phyloP scores from a whole-genome alignment of 106 monocot species.

The Allium sativum region DNA sequence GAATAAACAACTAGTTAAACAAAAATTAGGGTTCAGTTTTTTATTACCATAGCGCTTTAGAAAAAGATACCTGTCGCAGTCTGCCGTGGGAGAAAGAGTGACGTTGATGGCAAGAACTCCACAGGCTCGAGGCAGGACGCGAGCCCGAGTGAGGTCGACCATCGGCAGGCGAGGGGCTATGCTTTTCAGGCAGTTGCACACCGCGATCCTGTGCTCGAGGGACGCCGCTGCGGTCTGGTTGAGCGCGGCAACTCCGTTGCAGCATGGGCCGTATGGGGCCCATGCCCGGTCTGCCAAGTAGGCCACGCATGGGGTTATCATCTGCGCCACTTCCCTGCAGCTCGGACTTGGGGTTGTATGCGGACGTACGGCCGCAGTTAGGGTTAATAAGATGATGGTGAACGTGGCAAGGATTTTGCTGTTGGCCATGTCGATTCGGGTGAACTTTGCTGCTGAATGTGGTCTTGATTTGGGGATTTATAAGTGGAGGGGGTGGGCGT shows the following conservation, averaged over 20 bases:
- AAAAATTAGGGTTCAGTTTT: too few relatives aligned
- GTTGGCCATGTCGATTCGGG: too few relatives aligned
- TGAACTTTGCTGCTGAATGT: too few relatives aligned
- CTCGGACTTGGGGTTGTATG: not conserved
- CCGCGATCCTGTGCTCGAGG: not conserved
- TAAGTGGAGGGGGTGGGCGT: too few relatives aligned
- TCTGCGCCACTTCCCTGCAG: constrained; percentile 4
- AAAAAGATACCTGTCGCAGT: constrained; percentile 7
- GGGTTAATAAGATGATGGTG: too few relatives aligned
- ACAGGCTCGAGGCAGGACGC: constrained; percentile 6
- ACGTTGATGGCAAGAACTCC: constrained; percentile 6
- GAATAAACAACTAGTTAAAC: too few relatives aligned
- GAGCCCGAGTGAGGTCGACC: constrained; percentile 5
- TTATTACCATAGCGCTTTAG: too few relatives aligned
- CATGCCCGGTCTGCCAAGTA: constrained; percentile 1
- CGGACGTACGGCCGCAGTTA: too few relatives aligned
- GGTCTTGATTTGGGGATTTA: too few relatives aligned
- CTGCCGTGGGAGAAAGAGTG: constrained; percentile 9
- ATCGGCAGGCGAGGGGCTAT: constrained; percentile 6
- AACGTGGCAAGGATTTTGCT: too few relatives aligned
- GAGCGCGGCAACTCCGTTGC: constrained; percentile 4
- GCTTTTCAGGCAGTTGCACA: constrained; percentile 15
- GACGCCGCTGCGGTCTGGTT: not conserved
- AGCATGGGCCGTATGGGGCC: constrained; percentile 9
- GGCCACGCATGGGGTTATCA: constrained; percentile 12